phyloP scores from a whole-genome alignment of 495 filamentous ascomycete species.

The Neurospora sp. region DNA sequence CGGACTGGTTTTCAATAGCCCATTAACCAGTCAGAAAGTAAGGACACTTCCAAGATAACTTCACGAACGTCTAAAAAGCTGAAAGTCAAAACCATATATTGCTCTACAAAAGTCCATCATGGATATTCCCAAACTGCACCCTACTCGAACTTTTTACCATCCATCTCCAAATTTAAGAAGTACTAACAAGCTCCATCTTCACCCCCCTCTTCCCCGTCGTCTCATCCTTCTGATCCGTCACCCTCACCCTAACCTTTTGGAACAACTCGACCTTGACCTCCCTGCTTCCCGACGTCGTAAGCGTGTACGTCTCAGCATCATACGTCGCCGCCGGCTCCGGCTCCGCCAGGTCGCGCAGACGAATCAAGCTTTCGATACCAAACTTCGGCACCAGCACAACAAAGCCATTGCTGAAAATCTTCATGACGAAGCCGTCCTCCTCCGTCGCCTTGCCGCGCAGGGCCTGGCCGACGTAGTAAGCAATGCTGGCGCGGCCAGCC shows the following conservation, averaged over 20 bases:
- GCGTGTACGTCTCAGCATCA: constrained; percentile 72
- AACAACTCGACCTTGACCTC: constrained; percentile 67
- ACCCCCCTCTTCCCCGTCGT: constrained; percentile 86
- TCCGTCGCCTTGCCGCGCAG: constrained; percentile 73
- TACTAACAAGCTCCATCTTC: constrained; percentile 53
- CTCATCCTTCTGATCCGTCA: constrained; percentile 88
- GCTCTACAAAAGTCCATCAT: not conserved
- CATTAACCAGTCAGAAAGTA: no score
- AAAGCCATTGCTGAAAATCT: constrained; percentile 91
- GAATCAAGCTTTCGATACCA: constrained; percentile 85
- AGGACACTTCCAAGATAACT: no score
- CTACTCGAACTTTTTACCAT: not conserved
- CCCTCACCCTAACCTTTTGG: constrained; percentile 75
- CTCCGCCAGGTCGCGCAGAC: constrained; percentile 69
- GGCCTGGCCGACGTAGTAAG: constrained; percentile 95
- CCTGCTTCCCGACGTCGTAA: constrained; percentile 47
- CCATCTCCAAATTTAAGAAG: constrained; percentile 7
- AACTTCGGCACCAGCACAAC: constrained; percentile 93
- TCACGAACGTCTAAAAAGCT: no score
- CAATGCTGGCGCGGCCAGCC: constrained; percentile 83
- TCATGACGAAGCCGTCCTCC: constrained; percentile 93
- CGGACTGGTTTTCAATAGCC: no score
- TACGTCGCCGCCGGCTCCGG: constrained; percentile 68
- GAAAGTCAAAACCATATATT: not conserved
- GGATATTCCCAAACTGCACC: not conserved